Percentiles rank a stretch among this genome's conserved stretches.
Conservation (phyloP, 164 flowering plant genomes). For the Warburgia ugandensis region DNA sequence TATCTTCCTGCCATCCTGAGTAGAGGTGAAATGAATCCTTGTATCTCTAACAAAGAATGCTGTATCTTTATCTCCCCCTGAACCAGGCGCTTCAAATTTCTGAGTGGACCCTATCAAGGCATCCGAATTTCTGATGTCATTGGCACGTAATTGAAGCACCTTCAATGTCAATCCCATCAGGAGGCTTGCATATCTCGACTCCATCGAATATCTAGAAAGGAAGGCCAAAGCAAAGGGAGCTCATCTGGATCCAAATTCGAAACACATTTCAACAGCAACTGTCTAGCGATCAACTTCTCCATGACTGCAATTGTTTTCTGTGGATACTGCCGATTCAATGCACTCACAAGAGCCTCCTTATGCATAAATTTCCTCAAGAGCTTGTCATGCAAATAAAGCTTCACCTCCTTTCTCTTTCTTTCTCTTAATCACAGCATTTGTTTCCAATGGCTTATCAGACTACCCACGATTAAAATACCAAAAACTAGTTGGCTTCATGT, state of each 20-base stretch:
- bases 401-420: conserved; percentile 60
- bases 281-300: conserved; percentile 89
- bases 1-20: conserved; percentile 63
- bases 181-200: conserved; percentile 53
- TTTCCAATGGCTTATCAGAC: conserved; percentile 59
- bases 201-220: conserved; percentile 43
- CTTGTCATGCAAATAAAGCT: conserved; percentile 68
- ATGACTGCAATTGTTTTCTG: conserved; percentile 67
- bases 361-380: conserved; percentile 84
- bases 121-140: conserved; percentile 45
- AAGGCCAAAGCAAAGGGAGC: conserved; percentile 68
- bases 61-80: conserved; percentile 76
- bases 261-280: conserved; percentile 60
- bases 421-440: conserved; percentile 49
- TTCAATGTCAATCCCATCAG: conserved; percentile 54
- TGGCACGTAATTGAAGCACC: conserved; percentile 55
- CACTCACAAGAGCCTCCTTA: conserved; percentile 73
- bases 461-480: conserved; percentile 78
- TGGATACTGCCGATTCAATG: conserved; percentile 41
- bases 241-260: conserved; percentile 64
- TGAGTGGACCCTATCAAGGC: conserved; percentile 39
- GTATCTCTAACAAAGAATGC: conserved; percentile 71
- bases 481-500: conserved; percentile 50
- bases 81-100: conserved; percentile 54
- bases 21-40: conserved; percentile 80